Evolutionary conservation across 2,329 filamentous ascomycete genomes (phyloP), one percentile per base, ranked within the genome.

Genomic region (Ceratocystis variospora): DNA sequence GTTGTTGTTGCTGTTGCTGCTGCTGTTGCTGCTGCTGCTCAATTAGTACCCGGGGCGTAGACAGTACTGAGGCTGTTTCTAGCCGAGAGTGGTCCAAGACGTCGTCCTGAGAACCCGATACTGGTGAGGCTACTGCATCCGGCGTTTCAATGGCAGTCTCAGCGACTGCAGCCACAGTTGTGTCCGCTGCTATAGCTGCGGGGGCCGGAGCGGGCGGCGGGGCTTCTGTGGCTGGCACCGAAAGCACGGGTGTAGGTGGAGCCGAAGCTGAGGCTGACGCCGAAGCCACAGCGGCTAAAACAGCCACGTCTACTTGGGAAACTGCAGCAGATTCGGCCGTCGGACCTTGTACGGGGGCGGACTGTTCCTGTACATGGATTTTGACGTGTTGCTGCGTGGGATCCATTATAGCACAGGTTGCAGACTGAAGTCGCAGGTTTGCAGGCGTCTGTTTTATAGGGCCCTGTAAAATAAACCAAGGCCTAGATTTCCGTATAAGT

Each of bases 1-100:
- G 28, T 4, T 37, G 25, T 2, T 57, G 28, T 7, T 57, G 53
- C 33, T 8, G 53, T 10, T 57, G 53, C 15, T 57, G 53, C 12
- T 57, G 53, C 57, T 55, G 62, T 46, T 55, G 48, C 19, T 45
- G 37, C 41, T 63, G 61, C 22, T 63, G 61, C 12, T 63, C 61
- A 7, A 63, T 46, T 17, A 48, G 7, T 28, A 48, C 61, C 22
- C 25, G 44, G 31, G 55, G 55, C 15, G 55, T 59, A 10, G 55
- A 59, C 22, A 59, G 28, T 8, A 59, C 55, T 3, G 55, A 59
- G 6, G 55, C 55, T 7, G 15, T 19, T 33, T 59, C 55, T 4
- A 31, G 25, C 28, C 55, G 25, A 37, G 55, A 17, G 28, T 59
- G 55, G 55, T 59, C 55, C 25, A 59, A 37, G 12, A 37, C 55